Conservation (phyloP, 331 rosid species). For the Pyracantha coccinea region DNA sequence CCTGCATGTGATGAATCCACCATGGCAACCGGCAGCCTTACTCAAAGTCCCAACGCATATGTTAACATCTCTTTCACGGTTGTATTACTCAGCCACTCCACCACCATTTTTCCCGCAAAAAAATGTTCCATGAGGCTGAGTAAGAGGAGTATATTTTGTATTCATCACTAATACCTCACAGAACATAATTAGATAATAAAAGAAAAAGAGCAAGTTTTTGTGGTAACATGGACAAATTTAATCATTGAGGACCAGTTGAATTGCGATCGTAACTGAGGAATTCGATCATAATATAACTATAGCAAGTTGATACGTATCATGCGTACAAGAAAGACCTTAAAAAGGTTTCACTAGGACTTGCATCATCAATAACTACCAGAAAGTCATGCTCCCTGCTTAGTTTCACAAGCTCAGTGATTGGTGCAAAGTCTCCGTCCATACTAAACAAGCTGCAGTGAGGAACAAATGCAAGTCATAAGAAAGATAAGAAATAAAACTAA, state of each 20-base stretch:
- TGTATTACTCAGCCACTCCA: slow-evolving; percentile 81
- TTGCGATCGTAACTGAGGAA: background rate
- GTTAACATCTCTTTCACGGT: slow-evolving; percentile 83
- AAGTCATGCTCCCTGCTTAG: slow-evolving; percentile 70
- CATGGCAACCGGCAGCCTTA: slow-evolving; percentile 94
- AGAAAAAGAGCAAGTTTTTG: background rate
- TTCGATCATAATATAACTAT: background rate
- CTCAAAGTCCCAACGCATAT: slow-evolving; percentile 86
- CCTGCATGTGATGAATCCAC: slow-evolving; percentile 99
- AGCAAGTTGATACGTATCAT: background rate
- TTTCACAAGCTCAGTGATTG: slow-evolving; percentile 63
- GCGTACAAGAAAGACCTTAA: background rate
- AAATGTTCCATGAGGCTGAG: slow-evolving; percentile 92
- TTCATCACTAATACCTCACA: background rate
- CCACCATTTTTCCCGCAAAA: slow-evolving; percentile 93
- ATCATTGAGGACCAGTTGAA: background rate
- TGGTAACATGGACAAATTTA: background rate
- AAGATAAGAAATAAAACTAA: background rate
- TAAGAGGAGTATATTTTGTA: background rate
- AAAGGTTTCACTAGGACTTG: slow-evolving; percentile 23
- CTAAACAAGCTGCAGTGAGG: slow-evolving; percentile 77
- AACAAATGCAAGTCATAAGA: background rate
- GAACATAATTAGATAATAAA: background rate
- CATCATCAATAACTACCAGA: slow-evolving; percentile 88
- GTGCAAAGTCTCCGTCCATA: slow-evolving; percentile 97